These are phyloP conservation scores for Pichia sp. DNA, from an alignment of 1,139 yeast genomes.

Conservation along the genomic window DNA sequence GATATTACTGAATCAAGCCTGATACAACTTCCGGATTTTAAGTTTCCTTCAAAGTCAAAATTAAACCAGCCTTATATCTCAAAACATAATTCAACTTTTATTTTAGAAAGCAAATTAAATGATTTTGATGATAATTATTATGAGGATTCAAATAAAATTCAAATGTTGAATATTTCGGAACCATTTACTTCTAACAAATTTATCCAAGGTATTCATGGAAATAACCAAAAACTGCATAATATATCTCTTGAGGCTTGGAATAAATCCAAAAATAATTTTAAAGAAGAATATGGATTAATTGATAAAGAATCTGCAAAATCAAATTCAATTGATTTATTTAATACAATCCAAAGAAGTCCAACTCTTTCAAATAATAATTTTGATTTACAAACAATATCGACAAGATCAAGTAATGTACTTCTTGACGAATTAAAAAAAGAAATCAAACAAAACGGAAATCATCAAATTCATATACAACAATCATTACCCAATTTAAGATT, in stretches of 20 bases:
- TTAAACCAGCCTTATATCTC: not conserved
- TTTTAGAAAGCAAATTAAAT: no score
- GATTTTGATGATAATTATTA: not conserved
- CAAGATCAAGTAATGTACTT: constrained; percentile 3
- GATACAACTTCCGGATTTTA: constrained; percentile 1
- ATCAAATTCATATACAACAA: constrained; percentile 8
- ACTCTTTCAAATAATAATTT: not conserved
- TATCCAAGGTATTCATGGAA: not conserved
- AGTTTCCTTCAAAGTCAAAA: constrained; percentile 1
- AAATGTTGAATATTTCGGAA: constrained; percentile 12
- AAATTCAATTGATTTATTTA: not conserved
- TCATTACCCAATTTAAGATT: constrained; percentile 13
- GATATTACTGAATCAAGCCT: not conserved
- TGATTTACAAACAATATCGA: not conserved
- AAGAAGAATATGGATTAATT: not conserved
- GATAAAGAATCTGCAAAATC: not conserved
- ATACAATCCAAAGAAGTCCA: not conserved
- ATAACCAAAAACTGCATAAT: not conserved
- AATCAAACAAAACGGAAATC: constrained; percentile 9
- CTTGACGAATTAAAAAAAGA: constrained; percentile 14
- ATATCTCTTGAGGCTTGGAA: not conserved
- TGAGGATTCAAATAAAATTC: constrained; percentile 4
- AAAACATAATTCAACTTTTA: no score
- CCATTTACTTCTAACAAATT: not conserved
- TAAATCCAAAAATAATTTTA: not conserved